phyloP scores from a whole-genome alignment of 139 green algal genomes.

The Haematococcus sp. region DNA sequence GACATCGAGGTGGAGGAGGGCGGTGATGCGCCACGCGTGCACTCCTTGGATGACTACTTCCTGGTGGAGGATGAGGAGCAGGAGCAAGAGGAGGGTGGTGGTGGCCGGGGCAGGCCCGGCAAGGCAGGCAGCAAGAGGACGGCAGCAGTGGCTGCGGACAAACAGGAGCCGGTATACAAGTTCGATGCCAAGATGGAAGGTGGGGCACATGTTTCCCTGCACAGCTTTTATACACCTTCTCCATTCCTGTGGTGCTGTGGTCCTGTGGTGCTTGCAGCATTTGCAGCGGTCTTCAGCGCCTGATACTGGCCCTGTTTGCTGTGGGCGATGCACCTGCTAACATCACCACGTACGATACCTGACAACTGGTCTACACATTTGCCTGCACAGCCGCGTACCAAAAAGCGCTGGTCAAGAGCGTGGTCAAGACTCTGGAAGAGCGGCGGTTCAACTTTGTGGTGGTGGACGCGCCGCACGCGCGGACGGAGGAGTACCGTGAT shows the following conservation, averaged over 20 bases:
- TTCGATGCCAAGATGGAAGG: conserved; percentile 74
- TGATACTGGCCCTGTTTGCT: too few species aligned
- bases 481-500: conserved; percentile 45
- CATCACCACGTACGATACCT: too few species aligned
- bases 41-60: conserved; percentile 88
- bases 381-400: conserved; percentile 54
- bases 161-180: conserved; percentile 60
- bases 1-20: conserved; percentile 66
- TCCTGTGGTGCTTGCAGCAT: too few species aligned
- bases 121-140: conserved; percentile 4
- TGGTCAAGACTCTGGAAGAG: conserved; percentile 61
- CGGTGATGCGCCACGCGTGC: conserved; percentile 60
- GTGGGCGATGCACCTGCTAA: too few species aligned
- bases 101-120: conserved; percentile 32
- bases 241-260: too few species aligned
- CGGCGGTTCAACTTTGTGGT: conserved; percentile 67
- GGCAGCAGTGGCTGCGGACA: background rate
- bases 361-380: too few species aligned
- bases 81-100: conserved; percentile 41
- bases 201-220: conserved; percentile 23
- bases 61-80: conserved; percentile 69
- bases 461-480: conserved; percentile 60
- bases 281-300: too few species aligned
- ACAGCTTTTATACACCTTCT: too few species aligned
- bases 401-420: conserved; percentile 59